Percentiles rank a stretch among this genome's conserved stretches.
phyloP scores from a whole-genome alignment of 176 grass and related monocot species.

The Phragmites australis region DNA sequence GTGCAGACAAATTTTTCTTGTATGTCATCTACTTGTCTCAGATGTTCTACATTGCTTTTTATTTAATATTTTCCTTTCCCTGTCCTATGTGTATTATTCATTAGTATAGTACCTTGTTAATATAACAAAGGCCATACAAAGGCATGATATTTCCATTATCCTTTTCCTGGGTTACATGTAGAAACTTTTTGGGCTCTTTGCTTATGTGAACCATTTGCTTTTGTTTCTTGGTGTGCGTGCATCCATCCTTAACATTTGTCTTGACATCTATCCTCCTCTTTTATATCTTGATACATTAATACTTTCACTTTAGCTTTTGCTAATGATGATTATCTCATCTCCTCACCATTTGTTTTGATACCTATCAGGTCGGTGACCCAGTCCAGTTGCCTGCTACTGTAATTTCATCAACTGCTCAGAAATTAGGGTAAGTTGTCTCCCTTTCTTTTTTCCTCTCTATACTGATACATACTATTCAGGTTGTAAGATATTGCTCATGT shows the following conservation, averaged over 20 bases:
- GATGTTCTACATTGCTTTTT: slow-evolving; percentile 16
- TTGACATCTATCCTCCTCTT: background rate
- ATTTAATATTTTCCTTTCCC: background rate
- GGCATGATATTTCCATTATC: slow-evolving; percentile 2
- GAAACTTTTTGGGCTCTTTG: slow-evolving; percentile 10
- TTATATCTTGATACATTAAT: slow-evolving; percentile 24
- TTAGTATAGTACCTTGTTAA: slow-evolving; percentile 17
- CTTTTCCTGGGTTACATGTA: background rate
- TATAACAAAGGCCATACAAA: slow-evolving; percentile 9
- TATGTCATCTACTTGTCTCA: slow-evolving; percentile 42
- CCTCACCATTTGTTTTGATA: slow-evolving; percentile 8
- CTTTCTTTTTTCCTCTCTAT: slow-evolving; percentile 5
- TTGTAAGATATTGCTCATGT: slow-evolving; percentile 33
- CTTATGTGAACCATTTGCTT: slow-evolving; percentile 6
- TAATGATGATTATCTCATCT: slow-evolving; percentile 1
- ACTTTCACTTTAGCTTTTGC: slow-evolving; percentile 26
- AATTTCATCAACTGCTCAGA: slow-evolving; percentile 74
- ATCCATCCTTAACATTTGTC: background rate
- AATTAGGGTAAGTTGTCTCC: slow-evolving; percentile 78
- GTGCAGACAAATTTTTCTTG: slow-evolving; percentile 97
- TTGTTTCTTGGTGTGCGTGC: background rate
- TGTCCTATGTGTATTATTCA: slow-evolving; percentile 15
- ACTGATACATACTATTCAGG: background rate
- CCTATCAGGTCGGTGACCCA: slow-evolving; percentile 80
- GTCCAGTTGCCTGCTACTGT: slow-evolving; percentile 96